Evolutionary conservation across 495 filamentous ascomycete species (phyloP).

Genomic region (Venustampulla echinocandica): DNA sequence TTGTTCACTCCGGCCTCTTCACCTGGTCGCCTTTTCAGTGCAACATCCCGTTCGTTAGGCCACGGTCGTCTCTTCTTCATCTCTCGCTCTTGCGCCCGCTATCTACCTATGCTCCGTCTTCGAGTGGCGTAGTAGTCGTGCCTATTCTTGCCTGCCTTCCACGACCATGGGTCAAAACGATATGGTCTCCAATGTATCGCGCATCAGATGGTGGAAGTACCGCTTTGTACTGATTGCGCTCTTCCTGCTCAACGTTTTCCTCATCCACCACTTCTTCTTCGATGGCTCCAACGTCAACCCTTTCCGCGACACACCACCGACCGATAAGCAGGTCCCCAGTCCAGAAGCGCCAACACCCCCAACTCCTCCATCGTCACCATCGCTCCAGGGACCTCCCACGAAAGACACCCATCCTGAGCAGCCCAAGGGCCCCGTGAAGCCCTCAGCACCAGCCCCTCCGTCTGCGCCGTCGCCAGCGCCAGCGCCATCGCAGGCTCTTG

Average conservation of each 20-base stretch:
- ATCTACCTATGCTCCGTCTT: too few species aligned
- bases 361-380: not conserved
- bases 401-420: not conserved
- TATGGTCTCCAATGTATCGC: conserved; percentile 7
- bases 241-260: conserved; percentile 11
- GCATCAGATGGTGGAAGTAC: conserved; percentile 17
- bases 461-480: not conserved
- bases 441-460: not conserved
- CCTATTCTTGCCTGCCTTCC: too few species aligned
- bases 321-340: not conserved
- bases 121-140: too few species aligned
- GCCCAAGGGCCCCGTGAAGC: not conserved
- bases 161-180: too few species aligned
- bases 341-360: not conserved
- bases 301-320: not conserved
- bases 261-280: conserved; percentile 16
- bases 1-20: too few species aligned
- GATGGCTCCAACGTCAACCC: conserved; percentile 9
- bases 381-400: not conserved
- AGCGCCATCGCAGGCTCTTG: not conserved
- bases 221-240: conserved; percentile 9
- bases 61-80: too few species aligned
- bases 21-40: too few species aligned
- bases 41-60: too few species aligned
- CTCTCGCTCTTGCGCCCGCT: too few species aligned